These are phyloP conservation scores for Stipa capillata DNA, from an alignment of 176 grass and related monocot species.

Conservation along the genomic window DNA sequence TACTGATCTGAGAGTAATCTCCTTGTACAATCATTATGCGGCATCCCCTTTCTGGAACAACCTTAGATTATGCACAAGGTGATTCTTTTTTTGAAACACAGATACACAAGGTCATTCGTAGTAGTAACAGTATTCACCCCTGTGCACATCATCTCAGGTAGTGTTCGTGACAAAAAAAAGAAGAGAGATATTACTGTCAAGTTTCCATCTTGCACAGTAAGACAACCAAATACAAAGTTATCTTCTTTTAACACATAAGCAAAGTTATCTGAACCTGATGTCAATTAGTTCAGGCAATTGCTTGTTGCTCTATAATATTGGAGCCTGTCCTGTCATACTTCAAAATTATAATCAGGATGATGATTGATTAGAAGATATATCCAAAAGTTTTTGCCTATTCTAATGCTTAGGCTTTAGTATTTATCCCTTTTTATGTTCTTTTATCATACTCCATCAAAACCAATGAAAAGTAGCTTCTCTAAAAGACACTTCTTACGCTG, in stretches of 20 bases:
- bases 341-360: neutral
- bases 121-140: neutral
- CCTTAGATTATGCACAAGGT: neutral
- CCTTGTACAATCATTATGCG: neutral
- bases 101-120: neutral
- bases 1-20: neutral
- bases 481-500: too few species aligned
- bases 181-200: neutral
- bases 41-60: neutral
- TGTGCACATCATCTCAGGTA: neutral
- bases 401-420: neutral
- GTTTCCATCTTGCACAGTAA: neutral
- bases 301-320: neutral
- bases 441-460: neutral
- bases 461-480: too few species aligned
- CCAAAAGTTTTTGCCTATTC: neutral
- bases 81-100: neutral
- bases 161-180: too few species aligned
- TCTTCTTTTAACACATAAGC: too few species aligned
- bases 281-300: neutral
- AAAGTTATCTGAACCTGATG: neutral
- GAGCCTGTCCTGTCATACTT: neutral
- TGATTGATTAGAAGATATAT: neutral
- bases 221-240: neutral
- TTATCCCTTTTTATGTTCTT: neutral